These are phyloP conservation scores for Polymyxa betae DNA, from an alignment of 208 protist species.

Conservation along the genomic window DNA sequence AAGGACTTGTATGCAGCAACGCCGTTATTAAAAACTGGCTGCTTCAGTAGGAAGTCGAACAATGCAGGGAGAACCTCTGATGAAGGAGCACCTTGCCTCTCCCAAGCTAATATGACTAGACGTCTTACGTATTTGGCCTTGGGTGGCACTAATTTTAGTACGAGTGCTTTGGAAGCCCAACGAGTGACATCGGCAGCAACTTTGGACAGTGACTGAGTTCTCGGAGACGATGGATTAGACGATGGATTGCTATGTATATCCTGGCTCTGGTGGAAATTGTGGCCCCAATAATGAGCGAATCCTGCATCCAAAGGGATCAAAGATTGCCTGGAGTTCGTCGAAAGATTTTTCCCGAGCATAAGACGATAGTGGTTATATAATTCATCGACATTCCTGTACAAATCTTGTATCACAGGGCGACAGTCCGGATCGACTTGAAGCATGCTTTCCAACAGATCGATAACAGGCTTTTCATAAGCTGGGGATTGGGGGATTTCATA, in stretches of 20 bases:
- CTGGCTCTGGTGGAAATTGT: not conserved
- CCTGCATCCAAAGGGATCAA: not conserved
- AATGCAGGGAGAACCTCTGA: not conserved
- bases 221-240: not conserved
- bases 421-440: not conserved
- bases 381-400: not conserved
- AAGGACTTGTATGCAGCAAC: slow-evolving; percentile 6
- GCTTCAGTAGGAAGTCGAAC: not conserved
- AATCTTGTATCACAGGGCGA: not conserved
- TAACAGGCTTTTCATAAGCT: slow-evolving; percentile 37
- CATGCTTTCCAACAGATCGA: slow-evolving; percentile 34
- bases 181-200: not conserved
- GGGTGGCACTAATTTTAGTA: not conserved
- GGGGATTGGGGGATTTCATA: not conserved
- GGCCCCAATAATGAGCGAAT: slow-evolving; percentile 1
- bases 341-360: not conserved
- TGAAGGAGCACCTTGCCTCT: not conserved
- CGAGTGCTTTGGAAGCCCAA: not conserved
- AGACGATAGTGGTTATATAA: slow-evolving; percentile 16
- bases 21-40: slow-evolving; percentile 14
- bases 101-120: slow-evolving; percentile 34
- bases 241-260: not conserved
- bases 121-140: slow-evolving; percentile 40
- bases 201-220: not conserved
- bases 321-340: not conserved